A percentile compares a stretch with the other conserved stretches of the same genome.
phyloP scores from a whole-genome alignment of 164 flowering plant species.

The Amborella trichopoda region DNA sequence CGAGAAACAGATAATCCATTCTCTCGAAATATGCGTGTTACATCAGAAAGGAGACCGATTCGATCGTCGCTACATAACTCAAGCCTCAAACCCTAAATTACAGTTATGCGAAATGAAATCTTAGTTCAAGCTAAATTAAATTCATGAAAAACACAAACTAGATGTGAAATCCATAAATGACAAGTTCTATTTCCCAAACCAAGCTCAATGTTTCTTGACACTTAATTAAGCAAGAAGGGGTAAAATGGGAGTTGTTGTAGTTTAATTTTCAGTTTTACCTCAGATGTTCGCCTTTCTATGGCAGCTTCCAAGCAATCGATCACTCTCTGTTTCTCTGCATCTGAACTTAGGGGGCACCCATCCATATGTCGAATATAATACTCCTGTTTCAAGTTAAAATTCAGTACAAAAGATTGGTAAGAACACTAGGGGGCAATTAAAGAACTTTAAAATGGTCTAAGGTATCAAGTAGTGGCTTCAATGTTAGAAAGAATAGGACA shows the following conservation, averaged over 20 bases:
- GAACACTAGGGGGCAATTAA: too few relatives aligned
- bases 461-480: too few relatives aligned
- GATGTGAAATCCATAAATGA: neutral
- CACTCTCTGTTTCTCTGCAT: constrained; percentile 76
- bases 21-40: constrained; percentile 89
- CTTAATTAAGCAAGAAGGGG: too few relatives aligned
- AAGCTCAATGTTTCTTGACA: neutral
- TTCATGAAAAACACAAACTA: neutral
- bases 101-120: neutral
- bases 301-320: constrained; percentile 90
- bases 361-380: constrained; percentile 80
- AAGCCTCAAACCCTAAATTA: constrained; percentile 82
- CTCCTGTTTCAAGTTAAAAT: too few relatives aligned
- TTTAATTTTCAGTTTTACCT: too few relatives aligned
- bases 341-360: constrained; percentile 80
- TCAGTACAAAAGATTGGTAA: too few relatives aligned
- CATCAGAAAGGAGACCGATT: constrained; percentile 76
- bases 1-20: constrained; percentile 74
- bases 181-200: neutral
- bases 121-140: neutral
- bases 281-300: constrained; percentile 57
- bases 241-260: too few relatives aligned
- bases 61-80: constrained; percentile 82
- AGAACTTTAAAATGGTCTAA: too few relatives aligned
- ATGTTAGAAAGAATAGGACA: too few relatives aligned